Base-by-base conservation (phyloP, 805 yeast genomes). In the Priceomyces castillae region DNA sequence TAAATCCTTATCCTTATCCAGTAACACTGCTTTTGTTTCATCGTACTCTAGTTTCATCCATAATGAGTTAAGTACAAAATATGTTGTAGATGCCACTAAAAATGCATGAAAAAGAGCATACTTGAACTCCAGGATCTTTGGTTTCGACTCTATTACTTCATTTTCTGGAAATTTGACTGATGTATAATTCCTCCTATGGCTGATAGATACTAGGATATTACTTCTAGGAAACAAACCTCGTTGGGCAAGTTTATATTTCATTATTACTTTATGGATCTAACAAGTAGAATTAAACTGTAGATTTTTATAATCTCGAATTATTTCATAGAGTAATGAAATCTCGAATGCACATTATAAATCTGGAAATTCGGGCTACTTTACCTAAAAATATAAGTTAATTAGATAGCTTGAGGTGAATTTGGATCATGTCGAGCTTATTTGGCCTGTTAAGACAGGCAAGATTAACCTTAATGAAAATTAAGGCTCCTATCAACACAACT, bases 61-160 rank as follows among this genome's bases (percentile, higher is more conserved):
- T 7, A 62, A 37, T 1, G 67, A 53, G 46, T 71, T 69, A 30
- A 69, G 50, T 7, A 57, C 51, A 52, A 71, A 57, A 50, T 65
- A 71, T 1, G 71, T 59, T 2, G 71, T 56, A 1, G 71, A 65
- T 4, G 75, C 73, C 23, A 71, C 47, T 20, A 71, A 58, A 40
- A 71, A 68, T 2, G 67, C 56, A 51, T 71, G 69, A 34, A 65
- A 54, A 25, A 69, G 50, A 3, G 76, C 72, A 43, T 53, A 55
- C 33, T 57, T 61, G 56, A 71, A 71, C 48, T 71, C 69, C 16
- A 65, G 50, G 18, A 71, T 41, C 18, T 44, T 54, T 5, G 74
- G 74, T 42, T 64, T 64, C 23, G 37, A 18, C 17, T 34, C 26
- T 4, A 3, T 18, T 5, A 16, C 22, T 11, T 39, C 28, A 7